phyloP scores from a whole-genome alignment of 257 asterid genomes.

The Haberlea rhodopensis region DNA sequence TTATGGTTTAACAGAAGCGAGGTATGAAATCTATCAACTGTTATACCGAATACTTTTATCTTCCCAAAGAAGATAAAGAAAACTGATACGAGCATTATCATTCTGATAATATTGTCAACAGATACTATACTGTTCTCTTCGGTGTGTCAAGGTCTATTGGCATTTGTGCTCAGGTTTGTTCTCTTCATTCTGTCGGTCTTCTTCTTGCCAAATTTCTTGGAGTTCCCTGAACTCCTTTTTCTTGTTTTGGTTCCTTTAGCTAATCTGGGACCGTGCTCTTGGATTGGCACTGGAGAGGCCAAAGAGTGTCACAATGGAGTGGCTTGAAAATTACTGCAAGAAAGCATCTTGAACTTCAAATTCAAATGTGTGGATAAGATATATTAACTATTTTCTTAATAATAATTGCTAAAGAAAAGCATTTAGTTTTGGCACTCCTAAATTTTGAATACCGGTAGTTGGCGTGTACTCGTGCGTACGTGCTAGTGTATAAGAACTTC shows the following conservation, averaged over 20 bases:
- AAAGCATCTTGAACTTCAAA: constrained; percentile 33
- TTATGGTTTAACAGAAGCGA: constrained; percentile 82
- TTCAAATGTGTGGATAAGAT: background rate
- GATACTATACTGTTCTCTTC: constrained; percentile 74
- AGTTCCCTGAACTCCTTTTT: constrained; percentile 6
- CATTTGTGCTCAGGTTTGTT: constrained; percentile 82
- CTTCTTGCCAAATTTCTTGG: background rate
- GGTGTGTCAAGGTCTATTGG: constrained; percentile 96
- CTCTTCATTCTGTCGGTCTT: background rate
- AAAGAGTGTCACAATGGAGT: constrained; percentile 74
- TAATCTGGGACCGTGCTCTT: constrained; percentile 98
- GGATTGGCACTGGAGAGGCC: constrained; percentile 97
- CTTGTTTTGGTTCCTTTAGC: constrained; percentile 39
- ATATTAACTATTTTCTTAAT: constrained; percentile 21
- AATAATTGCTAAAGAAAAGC: constrained; percentile 25
- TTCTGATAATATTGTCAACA: background rate
- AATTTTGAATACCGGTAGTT: no score
- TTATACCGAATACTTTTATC: background rate
- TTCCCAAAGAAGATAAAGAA: background rate
- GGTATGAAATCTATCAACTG: constrained; percentile 25
- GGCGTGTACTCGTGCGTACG: no score
- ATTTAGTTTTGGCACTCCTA: background rate
- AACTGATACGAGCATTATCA: background rate
- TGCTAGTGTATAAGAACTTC: no score
- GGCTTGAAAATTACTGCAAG: constrained; percentile 62